A percentile compares a stretch with the other conserved stretches of the same genome.
phyloP scores from a whole-genome alignment of 2,329 filamentous ascomycete species.

The Penicillium oxalicum region DNA sequence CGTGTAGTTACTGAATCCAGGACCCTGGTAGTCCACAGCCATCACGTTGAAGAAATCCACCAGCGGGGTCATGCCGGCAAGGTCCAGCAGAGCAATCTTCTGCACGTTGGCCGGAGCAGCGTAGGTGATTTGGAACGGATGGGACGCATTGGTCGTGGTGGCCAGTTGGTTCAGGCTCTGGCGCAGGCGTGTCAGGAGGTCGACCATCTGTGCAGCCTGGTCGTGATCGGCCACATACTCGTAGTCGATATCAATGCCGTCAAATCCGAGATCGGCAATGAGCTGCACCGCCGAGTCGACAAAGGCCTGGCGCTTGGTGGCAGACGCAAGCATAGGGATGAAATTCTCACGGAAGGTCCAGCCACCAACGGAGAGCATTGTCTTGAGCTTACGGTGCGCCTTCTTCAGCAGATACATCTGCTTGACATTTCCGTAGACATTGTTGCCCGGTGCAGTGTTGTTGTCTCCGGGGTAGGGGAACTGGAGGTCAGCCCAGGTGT shows the following conservation, averaged over 20 bases:
- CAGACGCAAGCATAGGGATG: background rate
- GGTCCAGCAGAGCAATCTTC: background rate
- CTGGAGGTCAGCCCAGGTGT: background rate
- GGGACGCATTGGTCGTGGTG: background rate
- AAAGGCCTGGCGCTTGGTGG: background rate
- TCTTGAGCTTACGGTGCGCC: background rate
- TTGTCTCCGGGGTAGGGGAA: background rate
- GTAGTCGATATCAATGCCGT: background rate
- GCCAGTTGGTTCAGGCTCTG: background rate
- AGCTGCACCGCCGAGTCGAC: background rate
- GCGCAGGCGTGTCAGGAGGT: background rate
- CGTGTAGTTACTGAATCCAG: background rate
- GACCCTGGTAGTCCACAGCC: background rate
- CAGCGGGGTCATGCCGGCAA: background rate
- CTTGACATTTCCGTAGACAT: background rate
- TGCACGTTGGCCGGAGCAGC: background rate
- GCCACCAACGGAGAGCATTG: background rate
- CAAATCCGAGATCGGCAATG: background rate
- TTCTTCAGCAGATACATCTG: conserved; percentile 1
- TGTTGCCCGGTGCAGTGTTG: background rate
- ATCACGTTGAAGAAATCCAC: background rate
- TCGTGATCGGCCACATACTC: background rate
- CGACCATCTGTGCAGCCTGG: background rate
- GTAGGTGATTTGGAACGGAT: background rate
- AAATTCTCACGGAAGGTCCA: background rate